These are phyloP conservation scores for Isabelozyma gotoi DNA, from an alignment of 805 yeast species.

Conservation along the genomic window DNA sequence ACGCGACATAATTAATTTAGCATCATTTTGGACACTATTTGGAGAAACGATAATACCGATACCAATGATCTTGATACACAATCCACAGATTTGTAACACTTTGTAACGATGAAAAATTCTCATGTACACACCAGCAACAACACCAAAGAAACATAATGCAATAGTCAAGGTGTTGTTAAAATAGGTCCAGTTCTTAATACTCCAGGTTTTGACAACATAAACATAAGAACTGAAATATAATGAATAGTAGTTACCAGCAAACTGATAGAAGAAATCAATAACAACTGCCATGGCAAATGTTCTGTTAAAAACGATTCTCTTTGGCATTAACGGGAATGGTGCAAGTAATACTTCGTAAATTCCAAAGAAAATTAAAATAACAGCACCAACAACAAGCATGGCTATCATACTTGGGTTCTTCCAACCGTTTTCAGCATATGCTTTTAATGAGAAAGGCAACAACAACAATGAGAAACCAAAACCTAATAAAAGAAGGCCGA, in stretches of 20 bases:
- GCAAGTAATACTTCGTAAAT: conserved; percentile 35
- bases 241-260: conserved; percentile 25
- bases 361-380: conserved; percentile 29
- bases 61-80: conserved; percentile 31
- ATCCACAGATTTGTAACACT: conserved; percentile 31
- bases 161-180: conserved; percentile 35
- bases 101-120: conserved; percentile 38
- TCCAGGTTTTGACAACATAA: conserved; percentile 27
- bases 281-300: conserved; percentile 33
- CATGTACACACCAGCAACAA: conserved; percentile 32
- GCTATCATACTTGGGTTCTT: conserved; percentile 41
- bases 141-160: conserved; percentile 36
- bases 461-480: conserved; percentile 38
- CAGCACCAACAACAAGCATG: conserved; percentile 41
- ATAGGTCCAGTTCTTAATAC: conserved; percentile 34
- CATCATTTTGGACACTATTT: conserved; percentile 23
- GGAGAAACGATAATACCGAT: conserved; percentile 21
- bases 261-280: conserved; percentile 30
- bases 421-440: conserved; percentile 32
- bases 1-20: conserved; percentile 30
- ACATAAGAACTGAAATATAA: conserved; percentile 35
- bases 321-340: conserved; percentile 38
- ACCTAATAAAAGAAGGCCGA: conserved; percentile 38
- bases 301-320: conserved; percentile 32
- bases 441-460: conserved; percentile 37